Evolutionary conservation across 1,284 basidiomycete genomes (phyloP).

Genomic region (Gomphus sp.): DNA sequence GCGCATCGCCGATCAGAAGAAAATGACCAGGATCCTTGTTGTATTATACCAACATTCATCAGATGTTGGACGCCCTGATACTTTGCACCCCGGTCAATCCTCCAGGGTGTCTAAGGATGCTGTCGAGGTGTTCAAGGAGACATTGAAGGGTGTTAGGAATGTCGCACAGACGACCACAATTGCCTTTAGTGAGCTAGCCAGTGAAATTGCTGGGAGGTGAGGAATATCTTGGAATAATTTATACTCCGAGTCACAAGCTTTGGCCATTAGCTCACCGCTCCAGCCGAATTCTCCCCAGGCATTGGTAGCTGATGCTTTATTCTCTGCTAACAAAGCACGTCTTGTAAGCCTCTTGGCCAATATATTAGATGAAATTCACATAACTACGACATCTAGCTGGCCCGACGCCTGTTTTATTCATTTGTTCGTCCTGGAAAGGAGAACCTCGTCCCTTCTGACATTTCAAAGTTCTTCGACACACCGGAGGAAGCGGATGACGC

Average conservation of each 20-base stretch:
- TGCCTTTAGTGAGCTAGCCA: constrained; percentile 69
- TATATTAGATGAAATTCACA: neutral
- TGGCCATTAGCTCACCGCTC: constrained; percentile 54
- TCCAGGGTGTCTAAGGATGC: constrained; percentile 39
- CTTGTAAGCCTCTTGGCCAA: constrained; percentile 33
- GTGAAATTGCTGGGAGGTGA: constrained; percentile 61
- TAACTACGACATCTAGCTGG: constrained; percentile 41
- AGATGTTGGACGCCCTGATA: constrained; percentile 64
- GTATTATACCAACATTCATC: constrained; percentile 73
- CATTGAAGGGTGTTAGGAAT: constrained; percentile 60
- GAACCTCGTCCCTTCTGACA: constrained; percentile 58
- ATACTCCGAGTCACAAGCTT: constrained; percentile 9
- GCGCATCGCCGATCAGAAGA: constrained; percentile 78
- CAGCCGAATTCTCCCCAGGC: constrained; percentile 85
- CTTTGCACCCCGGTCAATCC: constrained; percentile 39
- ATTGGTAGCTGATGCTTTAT: constrained; percentile 72
- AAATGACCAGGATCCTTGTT: constrained; percentile 65
- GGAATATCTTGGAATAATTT: constrained; percentile 11
- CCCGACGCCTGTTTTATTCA: constrained; percentile 81
- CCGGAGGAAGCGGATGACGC: constrained; percentile 55
- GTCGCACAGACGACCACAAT: constrained; percentile 79
- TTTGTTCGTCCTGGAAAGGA: constrained; percentile 61
- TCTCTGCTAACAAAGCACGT: constrained; percentile 76
- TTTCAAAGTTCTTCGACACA: constrained; percentile 64
- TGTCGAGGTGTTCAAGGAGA: constrained; percentile 55